Base-by-base conservation (phyloP, 2,329 filamentous ascomycete species). In the Geosmithia flava region DNA sequence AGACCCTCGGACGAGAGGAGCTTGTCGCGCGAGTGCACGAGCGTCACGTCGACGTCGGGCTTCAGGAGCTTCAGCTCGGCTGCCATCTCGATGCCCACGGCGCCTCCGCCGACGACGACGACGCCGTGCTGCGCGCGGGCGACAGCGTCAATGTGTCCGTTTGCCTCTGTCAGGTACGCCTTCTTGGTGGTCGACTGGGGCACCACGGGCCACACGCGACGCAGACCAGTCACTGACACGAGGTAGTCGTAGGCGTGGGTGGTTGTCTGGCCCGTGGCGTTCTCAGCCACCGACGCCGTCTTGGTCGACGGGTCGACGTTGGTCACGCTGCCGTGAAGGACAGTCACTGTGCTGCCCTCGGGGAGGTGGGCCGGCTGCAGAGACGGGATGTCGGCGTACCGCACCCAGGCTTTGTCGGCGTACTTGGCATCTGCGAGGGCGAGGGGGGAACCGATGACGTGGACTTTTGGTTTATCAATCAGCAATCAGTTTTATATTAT, bases 31-130 rank as follows among this genome's bases (percentile, higher is more conserved):
- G 85, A 89, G 60, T 91, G 87, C 4, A 87, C 76, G 1, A 93
- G 74, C 1, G 79, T 85, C n/a, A 91, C 81, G 41, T 75, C 74
- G 48, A 79, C 67, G 11, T 74, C 57, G 0, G 87, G 85, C 51
- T 82, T 73, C 20, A 80, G 68, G 44, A 76, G 62, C 63, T 89
- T 90, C 48, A 90, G 68, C 65, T 93, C 86, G 1, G 83, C 80
- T 0, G 87, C 85, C 74, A 91, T 88, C 61, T 91, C 86, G 48
- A 90, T 81, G 8, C 87, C 87, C 1, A 90, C 86, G 7, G 86
- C 87, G 46, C 84, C 66, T 53, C 86, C 86, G 17, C 86, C 85
- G n/a, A 91, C 80, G 20, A 91, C 72, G 0, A 86, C 75, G 1
- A 89, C 76, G 1, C 76, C 79, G 17, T 78, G 68, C 4, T 62